Percentiles rank a stretch among this genome's conserved stretches.
phyloP scores from a whole-genome alignment of 257 asterid species.

The Solanum tarijense region DNA sequence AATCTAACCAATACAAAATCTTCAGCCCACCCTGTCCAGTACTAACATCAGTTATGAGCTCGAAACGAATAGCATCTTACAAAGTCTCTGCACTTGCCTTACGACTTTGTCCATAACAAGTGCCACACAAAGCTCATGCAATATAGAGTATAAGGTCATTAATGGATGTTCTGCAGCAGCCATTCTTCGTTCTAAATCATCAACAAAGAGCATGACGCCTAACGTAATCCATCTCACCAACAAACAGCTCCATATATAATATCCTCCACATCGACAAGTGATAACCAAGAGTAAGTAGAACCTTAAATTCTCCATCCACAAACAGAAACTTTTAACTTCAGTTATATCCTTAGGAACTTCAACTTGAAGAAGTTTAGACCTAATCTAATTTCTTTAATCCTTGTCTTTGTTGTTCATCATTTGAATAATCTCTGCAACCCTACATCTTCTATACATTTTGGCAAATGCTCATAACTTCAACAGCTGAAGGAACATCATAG shows the following conservation, averaged over 20 bases:
- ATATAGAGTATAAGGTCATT: conserved; percentile 55
- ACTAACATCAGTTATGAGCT: conserved; percentile 82
- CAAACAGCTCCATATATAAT: conserved; percentile 88
- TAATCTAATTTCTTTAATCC: conserved; percentile 78
- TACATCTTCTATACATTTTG: conserved; percentile 65
- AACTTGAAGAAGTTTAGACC: conserved; percentile 73
- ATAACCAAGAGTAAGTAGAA: conserved; percentile 92
- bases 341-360: conserved; percentile 89
- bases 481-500: no score
- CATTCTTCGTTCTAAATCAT: conserved; percentile 97
- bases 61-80: no score
- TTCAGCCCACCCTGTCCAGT: conserved; percentile 74
- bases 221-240: conserved; percentile 82
- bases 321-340: no score
- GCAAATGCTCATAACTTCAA: no score
- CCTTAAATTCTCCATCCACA: conserved; percentile 92
- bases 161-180: conserved; percentile 84
- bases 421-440: conserved; percentile 62
- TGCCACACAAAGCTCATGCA: conserved; percentile 85
- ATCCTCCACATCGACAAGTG: conserved; percentile 94
- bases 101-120: conserved; percentile 93
- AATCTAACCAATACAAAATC: conserved; percentile 85
- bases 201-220: conserved; percentile 91
- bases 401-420: conserved; percentile 62
- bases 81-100: conserved; percentile 84